phyloP scores from a whole-genome alignment of 495 filamentous ascomycete species.

The Amniculicola lignicola region DNA sequence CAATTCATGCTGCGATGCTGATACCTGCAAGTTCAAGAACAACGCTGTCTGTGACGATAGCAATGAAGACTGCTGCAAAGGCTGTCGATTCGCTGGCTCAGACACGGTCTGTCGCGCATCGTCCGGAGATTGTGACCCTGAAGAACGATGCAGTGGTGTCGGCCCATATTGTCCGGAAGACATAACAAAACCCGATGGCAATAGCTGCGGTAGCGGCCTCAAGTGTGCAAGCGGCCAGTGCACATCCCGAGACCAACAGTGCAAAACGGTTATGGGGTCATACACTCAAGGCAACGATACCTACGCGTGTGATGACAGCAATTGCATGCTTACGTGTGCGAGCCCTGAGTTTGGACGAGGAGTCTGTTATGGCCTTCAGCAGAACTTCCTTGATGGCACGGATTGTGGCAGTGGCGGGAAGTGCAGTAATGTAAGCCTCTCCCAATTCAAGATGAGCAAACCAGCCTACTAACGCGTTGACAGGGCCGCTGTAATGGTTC shows the following conservation, averaged over 20 bases:
- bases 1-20: conserved; percentile 80
- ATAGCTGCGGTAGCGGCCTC: conserved; percentile 62
- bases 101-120: conserved; percentile 74
- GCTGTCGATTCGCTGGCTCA: conserved; percentile 68
- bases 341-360: conserved; percentile 63
- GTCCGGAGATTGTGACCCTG: conserved; percentile 75
- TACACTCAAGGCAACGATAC: conserved; percentile 73
- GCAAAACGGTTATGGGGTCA: conserved; percentile 80
- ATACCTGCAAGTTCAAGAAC: conserved; percentile 80
- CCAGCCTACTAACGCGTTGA: conserved; percentile 11
- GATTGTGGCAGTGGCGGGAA: conserved; percentile 76
- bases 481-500: conserved; percentile 46
- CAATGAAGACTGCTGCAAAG: conserved; percentile 84
- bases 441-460: neutral
- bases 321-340: conserved; percentile 73
- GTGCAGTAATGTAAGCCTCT: conserved; percentile 56
- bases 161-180: conserved; percentile 73
- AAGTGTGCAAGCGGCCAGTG: conserved; percentile 91
- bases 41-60: conserved; percentile 79
- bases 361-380: conserved; percentile 71
- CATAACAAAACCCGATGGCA: conserved; percentile 64
- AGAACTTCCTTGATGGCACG: conserved; percentile 94
- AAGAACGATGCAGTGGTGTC: conserved; percentile 76
- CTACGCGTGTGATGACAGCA: conserved; percentile 70
- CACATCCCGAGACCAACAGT: conserved; percentile 88